Conservation (phyloP, 495 filamentous ascomycete species). For the Talaromyces stipitatus region DNA sequence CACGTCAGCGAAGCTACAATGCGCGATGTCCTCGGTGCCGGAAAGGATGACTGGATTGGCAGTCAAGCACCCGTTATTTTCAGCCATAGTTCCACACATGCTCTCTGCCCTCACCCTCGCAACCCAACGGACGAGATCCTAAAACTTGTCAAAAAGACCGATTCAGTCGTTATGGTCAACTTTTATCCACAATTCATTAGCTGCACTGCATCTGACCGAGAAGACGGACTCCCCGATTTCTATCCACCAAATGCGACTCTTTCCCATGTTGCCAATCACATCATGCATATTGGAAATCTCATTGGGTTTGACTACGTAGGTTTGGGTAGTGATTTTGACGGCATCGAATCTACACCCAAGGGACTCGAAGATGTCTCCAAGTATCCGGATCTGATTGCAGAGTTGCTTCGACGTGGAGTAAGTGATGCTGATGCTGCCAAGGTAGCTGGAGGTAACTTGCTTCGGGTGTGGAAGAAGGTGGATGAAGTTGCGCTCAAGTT, state of each 20-base stretch:
- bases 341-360: constrained; percentile 37
- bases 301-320: constrained; percentile 58
- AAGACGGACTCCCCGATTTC: constrained; percentile 34
- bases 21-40: constrained; percentile 44
- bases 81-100: constrained; percentile 47
- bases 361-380: constrained; percentile 72
- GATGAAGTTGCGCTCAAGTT: constrained; percentile 58
- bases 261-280: constrained; percentile 64
- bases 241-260: constrained; percentile 65
- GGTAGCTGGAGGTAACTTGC: constrained; percentile 63
- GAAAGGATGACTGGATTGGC: constrained; percentile 32
- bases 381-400: constrained; percentile 72
- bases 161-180: constrained; percentile 54
- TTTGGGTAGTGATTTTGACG: constrained; percentile 58
- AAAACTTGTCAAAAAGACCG: constrained; percentile 42
- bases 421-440: constrained; percentile 58
- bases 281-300: constrained; percentile 45
- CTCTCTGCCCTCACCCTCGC: constrained; percentile 46
- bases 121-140: constrained; percentile 56
- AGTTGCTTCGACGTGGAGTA: constrained; percentile 59
- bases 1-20: constrained; percentile 49
- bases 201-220: constrained; percentile 34
- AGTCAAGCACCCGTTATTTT: constrained; percentile 50
- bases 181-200: constrained; percentile 72
- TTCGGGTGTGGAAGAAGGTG: constrained; percentile 70